Conservation (phyloP, 2,329 filamentous ascomycete genomes). For the Mycosphaerella arachidis region DNA sequence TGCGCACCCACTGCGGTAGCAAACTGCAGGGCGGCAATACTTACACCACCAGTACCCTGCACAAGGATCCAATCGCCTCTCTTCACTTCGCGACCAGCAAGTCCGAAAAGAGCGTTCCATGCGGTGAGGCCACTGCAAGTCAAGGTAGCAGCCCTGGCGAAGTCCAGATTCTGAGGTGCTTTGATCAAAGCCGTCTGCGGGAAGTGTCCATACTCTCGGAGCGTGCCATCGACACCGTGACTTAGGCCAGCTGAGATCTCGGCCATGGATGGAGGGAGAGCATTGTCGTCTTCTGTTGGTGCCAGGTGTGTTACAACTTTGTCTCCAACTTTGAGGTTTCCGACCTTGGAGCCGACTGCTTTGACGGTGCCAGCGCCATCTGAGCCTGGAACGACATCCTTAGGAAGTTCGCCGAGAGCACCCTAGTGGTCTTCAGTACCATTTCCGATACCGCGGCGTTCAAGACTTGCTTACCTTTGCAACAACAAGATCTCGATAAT, state of each 20-base stretch:
- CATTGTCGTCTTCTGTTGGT: slow-evolving; percentile 2
- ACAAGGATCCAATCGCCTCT: slow-evolving; percentile 50
- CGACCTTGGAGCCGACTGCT: slow-evolving; percentile 51
- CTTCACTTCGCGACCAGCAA: slow-evolving; percentile 31
- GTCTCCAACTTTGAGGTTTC: slow-evolving; percentile 54
- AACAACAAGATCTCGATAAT: slow-evolving; percentile 42
- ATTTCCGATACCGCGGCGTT: background rate
- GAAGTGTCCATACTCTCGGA: slow-evolving; percentile 62
- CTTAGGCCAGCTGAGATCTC: slow-evolving; percentile 14
- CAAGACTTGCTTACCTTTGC: slow-evolving; percentile 28
- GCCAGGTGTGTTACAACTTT: slow-evolving; percentile 40
- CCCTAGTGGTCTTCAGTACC: slow-evolving; percentile 5
- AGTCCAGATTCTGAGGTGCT: slow-evolving; percentile 39
- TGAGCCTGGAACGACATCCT: slow-evolving; percentile 13
- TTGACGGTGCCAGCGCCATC: slow-evolving; percentile 43
- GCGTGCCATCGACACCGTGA: slow-evolving; percentile 51
- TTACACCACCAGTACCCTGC: slow-evolving; percentile 63
- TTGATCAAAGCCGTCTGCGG: slow-evolving; percentile 48
- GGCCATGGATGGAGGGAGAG: slow-evolving; percentile 9
- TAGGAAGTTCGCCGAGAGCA: background rate
- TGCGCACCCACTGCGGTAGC: slow-evolving; percentile 48
- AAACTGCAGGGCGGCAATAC: slow-evolving; percentile 56
- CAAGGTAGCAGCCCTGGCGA: slow-evolving; percentile 41
- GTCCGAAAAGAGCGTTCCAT: slow-evolving; percentile 48
- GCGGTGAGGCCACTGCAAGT: slow-evolving; percentile 41